A percentile compares a stretch with the other conserved stretches of the same genome.
These are phyloP conservation scores for Colletotrichum spinosum DNA, from an alignment of 2,329 filamentous ascomycete species.

Conservation along the genomic window DNA sequence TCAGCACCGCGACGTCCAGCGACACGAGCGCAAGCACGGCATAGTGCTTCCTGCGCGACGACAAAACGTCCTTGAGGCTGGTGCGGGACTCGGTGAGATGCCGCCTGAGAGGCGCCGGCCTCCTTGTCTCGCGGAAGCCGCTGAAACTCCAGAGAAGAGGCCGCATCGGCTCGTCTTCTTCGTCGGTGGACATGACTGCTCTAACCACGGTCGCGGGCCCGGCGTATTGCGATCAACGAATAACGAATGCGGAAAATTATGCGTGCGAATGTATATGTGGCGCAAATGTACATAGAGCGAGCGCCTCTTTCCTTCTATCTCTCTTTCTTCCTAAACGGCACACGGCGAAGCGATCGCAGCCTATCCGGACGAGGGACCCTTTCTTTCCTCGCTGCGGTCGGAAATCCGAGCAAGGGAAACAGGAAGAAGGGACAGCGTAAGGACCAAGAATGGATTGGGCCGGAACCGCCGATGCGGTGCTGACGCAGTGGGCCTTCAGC, in stretches of 20 bases:
- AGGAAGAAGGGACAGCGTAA: constrained; percentile 4
- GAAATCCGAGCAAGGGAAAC: neutral
- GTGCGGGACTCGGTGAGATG: constrained; percentile 32
- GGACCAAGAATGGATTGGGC: constrained; percentile 19
- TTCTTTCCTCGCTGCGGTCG: neutral
- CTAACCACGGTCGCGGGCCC: neutral
- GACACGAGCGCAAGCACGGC: constrained; percentile 56
- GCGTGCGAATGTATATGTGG: neutral
- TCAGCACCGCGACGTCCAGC: constrained; percentile 57
- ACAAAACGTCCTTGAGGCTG: constrained; percentile 23
- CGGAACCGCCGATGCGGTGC: constrained; percentile 32
- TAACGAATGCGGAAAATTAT: too few species aligned
- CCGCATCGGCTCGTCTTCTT: constrained; percentile 28
- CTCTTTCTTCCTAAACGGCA: neutral
- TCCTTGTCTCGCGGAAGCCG: constrained; percentile 32
- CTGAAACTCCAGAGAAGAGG: constrained; percentile 35
- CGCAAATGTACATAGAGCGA: neutral
- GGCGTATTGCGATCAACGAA: constrained; percentile 2
- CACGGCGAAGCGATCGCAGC: constrained; percentile 17
- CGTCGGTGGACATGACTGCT: constrained; percentile 29
- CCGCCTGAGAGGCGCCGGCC: constrained; percentile 30
- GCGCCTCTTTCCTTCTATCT: neutral
- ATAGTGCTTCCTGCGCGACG: constrained; percentile 58
- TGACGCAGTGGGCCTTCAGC: constrained; percentile 34
- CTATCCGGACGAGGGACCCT: constrained; percentile 9